Base-by-base conservation (phyloP, 1,139 yeast genomes). In the Saccharomyces hybrid region DNA sequence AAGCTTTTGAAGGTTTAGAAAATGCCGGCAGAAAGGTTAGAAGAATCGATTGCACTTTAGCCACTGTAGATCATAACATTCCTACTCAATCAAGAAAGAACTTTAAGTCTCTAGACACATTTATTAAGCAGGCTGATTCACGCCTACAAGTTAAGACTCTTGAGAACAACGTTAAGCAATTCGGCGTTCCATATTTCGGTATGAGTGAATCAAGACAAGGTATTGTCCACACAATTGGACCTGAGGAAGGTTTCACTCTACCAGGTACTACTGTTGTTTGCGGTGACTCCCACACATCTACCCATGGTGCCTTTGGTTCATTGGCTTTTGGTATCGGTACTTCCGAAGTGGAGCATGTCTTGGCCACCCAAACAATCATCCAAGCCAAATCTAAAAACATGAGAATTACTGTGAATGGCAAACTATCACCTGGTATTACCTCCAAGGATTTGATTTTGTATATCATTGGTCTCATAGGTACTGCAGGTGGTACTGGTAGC, bases 211-310 rank as follows among this genome's bases (percentile, higher is more conserved):
- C 79, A 61, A 84, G 98, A 74, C 99, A 93, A 74, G 99, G 99
- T 65, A 93, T 93, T 69, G 99, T 93, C 55, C 99, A 93, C 72
- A 89, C 93, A 63, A 96, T 93, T 57, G 99, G 99, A 47, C 99
- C 99, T 41, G 99, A 93, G 73, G 98, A 93, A 74, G 99, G 98
- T 49, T 93, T 93, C 75, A 93, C 99, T 32, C 78, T 93, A 55
- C 99, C 99, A 27, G 99, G 99, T 66, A 89, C 98, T 55, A 93
- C 99, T 3, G 97, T 93, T 47, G 99, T 93, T 52, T 93, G 99
- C 75, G 99, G 99, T 70, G 99, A 93, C 72, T 89, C 97, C 2
- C 99, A 93, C 71, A 93, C 99, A 34, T 89, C 97, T 3, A 93
- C 99, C 1, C 99, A 93, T 69, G 99, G 99, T 66, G 99, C 99